These are phyloP conservation scores for Pseudozyma hubeiensis DNA, from an alignment of 1,284 basidiomycete species.

Conservation along the genomic window DNA sequence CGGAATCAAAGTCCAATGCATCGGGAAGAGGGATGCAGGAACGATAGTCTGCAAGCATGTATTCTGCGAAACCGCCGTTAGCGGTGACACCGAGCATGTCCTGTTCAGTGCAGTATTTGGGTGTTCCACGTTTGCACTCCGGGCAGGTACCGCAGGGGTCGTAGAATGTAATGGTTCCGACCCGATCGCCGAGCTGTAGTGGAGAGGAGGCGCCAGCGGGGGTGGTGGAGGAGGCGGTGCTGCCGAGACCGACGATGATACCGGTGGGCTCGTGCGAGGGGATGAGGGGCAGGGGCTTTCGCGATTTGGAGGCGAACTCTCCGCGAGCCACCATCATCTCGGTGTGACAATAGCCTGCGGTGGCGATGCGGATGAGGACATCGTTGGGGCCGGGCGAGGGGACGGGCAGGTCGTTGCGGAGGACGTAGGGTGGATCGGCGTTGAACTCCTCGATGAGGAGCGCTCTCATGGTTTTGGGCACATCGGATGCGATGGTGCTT, in stretches of 20 bases:
- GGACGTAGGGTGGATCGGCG: slow-evolving; percentile 31
- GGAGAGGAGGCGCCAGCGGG: slow-evolving; percentile 16
- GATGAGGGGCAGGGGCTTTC: slow-evolving; percentile 39
- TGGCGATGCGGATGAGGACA: slow-evolving; percentile 41
- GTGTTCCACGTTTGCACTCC: slow-evolving; percentile 45
- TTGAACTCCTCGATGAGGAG: slow-evolving; percentile 37
- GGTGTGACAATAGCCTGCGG: slow-evolving; percentile 56
- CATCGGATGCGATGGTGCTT: slow-evolving; percentile 1
- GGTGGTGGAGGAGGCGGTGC: slow-evolving; percentile 9
- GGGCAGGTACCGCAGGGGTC: slow-evolving; percentile 47
- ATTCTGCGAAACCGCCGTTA: slow-evolving; percentile 56
- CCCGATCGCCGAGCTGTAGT: slow-evolving; percentile 56
- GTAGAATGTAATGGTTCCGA: slow-evolving; percentile 58
- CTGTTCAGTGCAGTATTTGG: slow-evolving; percentile 47
- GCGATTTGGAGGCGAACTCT: slow-evolving; percentile 34
- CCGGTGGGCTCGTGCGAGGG: slow-evolving; percentile 57
- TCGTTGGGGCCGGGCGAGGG: slow-evolving; percentile 24
- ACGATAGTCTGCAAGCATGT: slow-evolving; percentile 49
- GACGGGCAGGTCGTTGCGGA: slow-evolving; percentile 34
- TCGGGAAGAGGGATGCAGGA: slow-evolving; percentile 59
- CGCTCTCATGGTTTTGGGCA: slow-evolving; percentile 28
- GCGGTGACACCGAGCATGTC: slow-evolving; percentile 50
- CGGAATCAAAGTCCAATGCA: slow-evolving; percentile 38
- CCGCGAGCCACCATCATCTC: slow-evolving; percentile 52
- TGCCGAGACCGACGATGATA: slow-evolving; percentile 36